These are phyloP conservation scores for Mortierella hygrophila DNA, from an alignment of 192 early-diverging fungal species.

Conservation along the genomic window DNA sequence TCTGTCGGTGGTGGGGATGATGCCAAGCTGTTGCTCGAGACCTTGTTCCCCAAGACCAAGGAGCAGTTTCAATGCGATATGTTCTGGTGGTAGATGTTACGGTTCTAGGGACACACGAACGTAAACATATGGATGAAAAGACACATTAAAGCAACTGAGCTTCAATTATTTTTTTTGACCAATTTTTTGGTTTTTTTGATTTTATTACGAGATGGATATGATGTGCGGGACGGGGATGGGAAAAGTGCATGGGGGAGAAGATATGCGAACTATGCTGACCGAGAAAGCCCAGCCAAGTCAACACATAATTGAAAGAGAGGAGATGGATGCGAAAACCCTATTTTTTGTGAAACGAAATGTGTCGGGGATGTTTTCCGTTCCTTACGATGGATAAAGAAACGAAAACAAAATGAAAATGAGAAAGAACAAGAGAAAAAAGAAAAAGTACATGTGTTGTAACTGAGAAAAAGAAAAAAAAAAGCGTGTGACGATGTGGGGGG, in stretches of 20 bases:
- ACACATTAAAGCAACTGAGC: background rate
- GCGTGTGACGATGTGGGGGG: background rate
- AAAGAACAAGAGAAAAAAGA: background rate
- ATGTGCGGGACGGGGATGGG: background rate
- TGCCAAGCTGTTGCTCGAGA: conserved; percentile 21
- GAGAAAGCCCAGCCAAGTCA: background rate
- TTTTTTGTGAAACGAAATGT: background rate
- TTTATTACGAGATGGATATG: conserved; percentile 3
- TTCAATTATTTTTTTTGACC: conserved; percentile 6
- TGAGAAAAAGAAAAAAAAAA: conserved; percentile 2
- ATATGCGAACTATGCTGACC: background rate
- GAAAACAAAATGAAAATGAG: background rate
- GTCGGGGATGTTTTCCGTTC: background rate
- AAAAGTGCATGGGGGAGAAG: background rate
- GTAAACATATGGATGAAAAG: too few species aligned
- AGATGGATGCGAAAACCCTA: background rate
- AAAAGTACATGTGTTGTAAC: conserved; percentile 1
- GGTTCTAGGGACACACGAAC: background rate
- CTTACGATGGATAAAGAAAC: background rate
- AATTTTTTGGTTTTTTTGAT: conserved; percentile 1
- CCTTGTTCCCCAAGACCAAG: conserved; percentile 41
- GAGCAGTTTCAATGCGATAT: conserved; percentile 28
- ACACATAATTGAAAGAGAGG: background rate
- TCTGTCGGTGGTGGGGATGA: conserved; percentile 7
- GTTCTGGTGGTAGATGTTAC: conserved; percentile 21